Base-by-base conservation (phyloP, 805 yeast species). In the Torulaspora maleeae region DNA sequence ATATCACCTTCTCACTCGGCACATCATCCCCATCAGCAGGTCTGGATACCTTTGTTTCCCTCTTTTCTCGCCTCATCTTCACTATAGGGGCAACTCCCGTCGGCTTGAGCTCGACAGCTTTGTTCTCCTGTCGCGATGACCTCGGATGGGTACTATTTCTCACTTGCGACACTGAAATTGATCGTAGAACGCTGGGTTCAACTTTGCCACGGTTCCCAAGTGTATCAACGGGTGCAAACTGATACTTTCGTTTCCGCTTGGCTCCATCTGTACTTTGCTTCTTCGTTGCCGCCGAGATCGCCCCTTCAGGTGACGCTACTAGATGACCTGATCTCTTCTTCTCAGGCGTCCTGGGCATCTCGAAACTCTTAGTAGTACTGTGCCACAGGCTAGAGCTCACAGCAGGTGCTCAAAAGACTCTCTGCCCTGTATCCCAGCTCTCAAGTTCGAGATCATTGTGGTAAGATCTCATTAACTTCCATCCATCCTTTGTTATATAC, bases 141-240 rank as follows among this genome's bases (percentile, higher is more conserved):
- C 32, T 36, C 16, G 25, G 41, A n/a, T 17, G 27, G 17, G 41
- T 43, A 8, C 49, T 56, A 46, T 60, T 60, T 43, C 66, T 48
- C 3, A 63, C 51, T 37, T 61, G 64, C 3, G 67, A 58, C 5
- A 59, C 60, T 9, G 67, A 54, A 13, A 62, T 59, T 3, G 68
- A 57, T 35, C 52, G 50, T 17, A 64, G 43, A 3, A 59, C 56
- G 12, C 44, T 43, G 5, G 47, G 24, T 20, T 48, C 54, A 8
- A 37, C 38, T 20, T 41, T 48, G 9, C 36, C 41, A 7, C 43
- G 44, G 8, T 27, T 20, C 11, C 45, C 49, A 8, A 59, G 27
- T n/a, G 52, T 60, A 38, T 61, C 54, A 9, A 61, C 33, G 11
- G 65, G 66, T 2, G 61, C 61, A 50, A 63, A 63, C 28, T 56